These are phyloP conservation scores for Mycena galericulata DNA, from an alignment of 768 basidiomycete species.

Conservation along the genomic window DNA sequence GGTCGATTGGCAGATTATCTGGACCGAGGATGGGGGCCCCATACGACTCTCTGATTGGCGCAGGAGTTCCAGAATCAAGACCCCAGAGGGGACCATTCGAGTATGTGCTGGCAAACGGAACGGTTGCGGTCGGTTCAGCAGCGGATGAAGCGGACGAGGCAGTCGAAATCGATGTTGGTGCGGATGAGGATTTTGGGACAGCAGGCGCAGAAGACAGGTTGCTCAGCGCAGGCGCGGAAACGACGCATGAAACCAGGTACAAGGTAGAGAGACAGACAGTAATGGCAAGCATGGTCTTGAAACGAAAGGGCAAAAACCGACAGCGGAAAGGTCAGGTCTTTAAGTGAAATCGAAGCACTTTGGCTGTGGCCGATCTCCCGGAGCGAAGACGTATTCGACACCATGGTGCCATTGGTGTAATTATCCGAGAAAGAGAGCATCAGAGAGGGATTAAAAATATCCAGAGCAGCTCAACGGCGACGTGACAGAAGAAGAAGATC, in stretches of 20 bases:
- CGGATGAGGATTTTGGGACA: conserved; percentile 32
- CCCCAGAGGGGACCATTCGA: conserved; percentile 59
- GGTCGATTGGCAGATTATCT: conserved; percentile 52
- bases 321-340: neutral
- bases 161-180: conserved; percentile 17
- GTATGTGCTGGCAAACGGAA: conserved; percentile 56
- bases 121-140: conserved; percentile 53
- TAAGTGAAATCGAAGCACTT: neutral
- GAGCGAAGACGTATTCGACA: neutral
- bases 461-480: neutral
- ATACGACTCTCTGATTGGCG: conserved; percentile 53
- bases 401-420: neutral
- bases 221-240: conserved; percentile 31
- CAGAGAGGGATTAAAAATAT: neutral
- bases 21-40: conserved; percentile 60
- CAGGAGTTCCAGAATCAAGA: conserved; percentile 39
- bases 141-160: conserved; percentile 36
- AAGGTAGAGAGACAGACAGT: conserved; percentile 50
- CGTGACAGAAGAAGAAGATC: neutral
- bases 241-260: conserved; percentile 42
- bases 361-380: neutral
- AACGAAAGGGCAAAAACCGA: neutral
- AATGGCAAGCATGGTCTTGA: conserved; percentile 7
- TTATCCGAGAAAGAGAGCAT: neutral
- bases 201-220: conserved; percentile 31